A percentile compares a stretch with the other conserved stretches of the same genome.
These are phyloP conservation scores for Russula ochroleuca DNA, from an alignment of 768 basidiomycete species.

Conservation along the genomic window DNA sequence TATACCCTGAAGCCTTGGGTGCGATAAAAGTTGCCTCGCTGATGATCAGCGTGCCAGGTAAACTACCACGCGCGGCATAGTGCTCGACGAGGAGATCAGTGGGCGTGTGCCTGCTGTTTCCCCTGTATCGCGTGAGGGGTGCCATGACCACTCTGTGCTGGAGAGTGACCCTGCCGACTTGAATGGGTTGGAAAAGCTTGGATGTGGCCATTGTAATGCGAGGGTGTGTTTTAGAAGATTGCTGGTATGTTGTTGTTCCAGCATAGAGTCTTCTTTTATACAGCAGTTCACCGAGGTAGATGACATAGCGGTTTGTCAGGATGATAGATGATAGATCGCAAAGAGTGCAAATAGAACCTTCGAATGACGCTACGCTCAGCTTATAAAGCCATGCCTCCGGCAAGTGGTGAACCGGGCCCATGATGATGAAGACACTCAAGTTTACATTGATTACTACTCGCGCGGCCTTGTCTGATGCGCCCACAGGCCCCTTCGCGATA, in stretches of 20 bases:
- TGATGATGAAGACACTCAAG: too few species aligned
- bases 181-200: constrained; percentile 45
- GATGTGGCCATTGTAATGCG: neutral
- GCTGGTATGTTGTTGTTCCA: neutral
- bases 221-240: neutral
- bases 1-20: constrained; percentile 43
- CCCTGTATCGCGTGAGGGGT: constrained; percentile 48
- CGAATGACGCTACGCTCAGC: too few species aligned
- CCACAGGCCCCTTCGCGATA: too few species aligned
- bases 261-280: neutral
- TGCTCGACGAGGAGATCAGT: constrained; percentile 40
- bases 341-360: too few species aligned
- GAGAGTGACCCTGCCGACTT: constrained; percentile 41
- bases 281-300: neutral
- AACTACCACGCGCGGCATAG: constrained; percentile 45
- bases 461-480: too few species aligned
- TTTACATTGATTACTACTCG: too few species aligned
- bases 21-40: constrained; percentile 57
- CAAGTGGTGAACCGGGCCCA: too few species aligned
- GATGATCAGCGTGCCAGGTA: constrained; percentile 52
- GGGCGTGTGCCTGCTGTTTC: constrained; percentile 37
- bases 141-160: constrained; percentile 52
- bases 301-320: too few species aligned
- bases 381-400: too few species aligned
- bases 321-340: too few species aligned